A percentile compares a stretch with the other conserved stretches of the same genome.
Evolutionary conservation across 2,329 filamentous ascomycete genomes (phyloP).

Genomic region (Colletotrichum phormii): DNA sequence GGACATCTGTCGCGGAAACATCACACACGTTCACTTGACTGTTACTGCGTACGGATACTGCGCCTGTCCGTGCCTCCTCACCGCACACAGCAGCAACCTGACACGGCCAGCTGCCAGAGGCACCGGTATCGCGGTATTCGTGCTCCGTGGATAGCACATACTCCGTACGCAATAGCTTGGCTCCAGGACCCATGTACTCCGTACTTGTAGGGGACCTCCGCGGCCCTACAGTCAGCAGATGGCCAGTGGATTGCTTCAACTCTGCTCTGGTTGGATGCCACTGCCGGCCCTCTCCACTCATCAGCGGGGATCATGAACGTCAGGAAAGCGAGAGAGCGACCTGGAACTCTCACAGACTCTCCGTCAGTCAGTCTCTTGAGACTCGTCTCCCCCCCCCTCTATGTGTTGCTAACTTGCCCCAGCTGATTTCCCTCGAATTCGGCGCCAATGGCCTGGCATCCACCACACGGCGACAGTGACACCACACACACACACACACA

Average conservation of each 20-base stretch:
- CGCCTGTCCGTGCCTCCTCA: slow-evolving; percentile 1
- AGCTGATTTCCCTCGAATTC: not conserved
- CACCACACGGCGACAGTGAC: not conserved
- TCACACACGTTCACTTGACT: not conserved
- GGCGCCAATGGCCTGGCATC: not conserved
- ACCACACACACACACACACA: not conserved
- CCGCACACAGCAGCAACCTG: slow-evolving; percentile 3
- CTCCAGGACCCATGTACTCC: not conserved
- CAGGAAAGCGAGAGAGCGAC: slow-evolving; percentile 8
- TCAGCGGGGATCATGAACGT: slow-evolving; percentile 17
- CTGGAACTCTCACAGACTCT: not conserved
- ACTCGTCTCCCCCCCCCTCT: no score
- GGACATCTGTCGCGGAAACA: not conserved
- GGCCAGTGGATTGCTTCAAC: slow-evolving; percentile 21
- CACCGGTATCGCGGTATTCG: slow-evolving; percentile 4
- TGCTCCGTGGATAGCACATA: not conserved
- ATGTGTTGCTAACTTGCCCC: not conserved
- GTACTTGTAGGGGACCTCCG: slow-evolving; percentile 26
- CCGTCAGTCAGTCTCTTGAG: not conserved
- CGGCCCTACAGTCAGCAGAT: slow-evolving; percentile 23
- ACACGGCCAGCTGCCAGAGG: not conserved
- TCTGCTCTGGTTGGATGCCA: slow-evolving; percentile 12
- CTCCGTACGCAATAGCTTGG: not conserved
- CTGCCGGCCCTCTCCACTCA: not conserved
- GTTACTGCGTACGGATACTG: not conserved